Evolutionary conservation across 192 early-diverging fungal species (phyloP), one percentile per base, ranked within the genome.

Genomic region (Gamsiella multidivaricata): DNA sequence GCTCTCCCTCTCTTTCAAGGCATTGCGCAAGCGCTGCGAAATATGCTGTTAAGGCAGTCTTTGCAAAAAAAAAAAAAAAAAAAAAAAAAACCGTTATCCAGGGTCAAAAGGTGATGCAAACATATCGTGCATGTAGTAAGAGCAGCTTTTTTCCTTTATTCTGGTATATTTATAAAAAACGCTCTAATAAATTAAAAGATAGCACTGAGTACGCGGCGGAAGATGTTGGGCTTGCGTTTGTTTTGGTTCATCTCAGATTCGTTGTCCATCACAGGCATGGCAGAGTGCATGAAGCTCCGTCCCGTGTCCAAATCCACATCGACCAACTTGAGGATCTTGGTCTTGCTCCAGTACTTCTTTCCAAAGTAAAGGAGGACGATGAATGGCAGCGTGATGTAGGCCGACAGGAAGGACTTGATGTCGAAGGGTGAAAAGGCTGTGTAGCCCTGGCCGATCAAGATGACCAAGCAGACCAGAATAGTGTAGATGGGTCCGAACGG

Each of bases 401-500:
- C 83, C 0, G 88, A 86, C 51, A 91, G 63, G 74, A 91, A 91
- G 22, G 66, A 33, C 9, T 80, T 63, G 15, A 83, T 73, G 29
- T 85, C 70, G 28, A 88, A 91, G 23, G 80, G 73, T 1, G 51
- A 65, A 78, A 86, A 88, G 11, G 87, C 86, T 0, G 87, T 82
- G 61, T 84, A 89, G 0, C 87, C 89, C 58, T 91, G 88, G 11
- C 85, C 88, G 5, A 90, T 62, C n/a, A 82, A 39, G 28, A 91
- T 86, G 39, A 93, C 65, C 6, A 83, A 28, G 46, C 89, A 73
- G 3, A 92, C 81, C 22, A 88, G 75, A 22, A 89, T 83, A 10
- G 90, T 87, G 11, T 89, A 88, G 47, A 86, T 86, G 1, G 89
- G 89, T 45, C 84, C 89, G 46, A 89, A 82, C 20, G 52, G 59